Evolutionary conservation across 768 basidiomycete genomes (phyloP).

Genomic region (Panaeolus cyanescens): DNA sequence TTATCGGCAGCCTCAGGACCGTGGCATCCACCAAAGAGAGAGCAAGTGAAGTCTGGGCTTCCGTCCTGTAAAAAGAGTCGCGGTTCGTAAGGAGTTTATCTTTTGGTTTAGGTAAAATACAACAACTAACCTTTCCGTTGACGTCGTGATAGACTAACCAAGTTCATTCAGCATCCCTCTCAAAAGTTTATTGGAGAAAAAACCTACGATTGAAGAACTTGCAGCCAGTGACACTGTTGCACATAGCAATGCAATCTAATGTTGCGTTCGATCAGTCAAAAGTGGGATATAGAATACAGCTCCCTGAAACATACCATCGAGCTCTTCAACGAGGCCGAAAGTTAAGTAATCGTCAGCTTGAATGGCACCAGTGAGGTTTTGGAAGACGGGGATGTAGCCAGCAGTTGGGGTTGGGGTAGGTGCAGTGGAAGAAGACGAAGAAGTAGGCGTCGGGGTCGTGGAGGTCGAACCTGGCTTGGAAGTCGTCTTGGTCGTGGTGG

Average conservation of each 20-base stretch:
- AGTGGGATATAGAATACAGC: neutral
- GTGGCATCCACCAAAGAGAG: constrained; percentile 41
- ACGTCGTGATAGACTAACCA: constrained; percentile 44
- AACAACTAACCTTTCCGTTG: constrained; percentile 39
- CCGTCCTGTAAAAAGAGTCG: constrained; percentile 30
- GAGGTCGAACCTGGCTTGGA: constrained; percentile 10
- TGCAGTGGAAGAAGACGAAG: constrained; percentile 7
- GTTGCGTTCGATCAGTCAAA: neutral
- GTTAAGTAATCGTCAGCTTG: constrained; percentile 43
- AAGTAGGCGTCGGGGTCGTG: constrained; percentile 10
- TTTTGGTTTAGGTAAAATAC: neutral
- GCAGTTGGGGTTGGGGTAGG: constrained; percentile 20
- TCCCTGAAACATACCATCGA: constrained; percentile 32
- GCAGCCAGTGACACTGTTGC: constrained; percentile 40
- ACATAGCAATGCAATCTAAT: constrained; percentile 48
- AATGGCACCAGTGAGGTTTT: constrained; percentile 42
- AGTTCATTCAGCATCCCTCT: neutral
- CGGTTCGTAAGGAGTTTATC: neutral
- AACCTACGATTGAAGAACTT: constrained; percentile 44
- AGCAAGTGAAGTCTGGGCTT: constrained; percentile 45
- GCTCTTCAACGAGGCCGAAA: constrained; percentile 45
- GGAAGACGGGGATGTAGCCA: constrained; percentile 41
- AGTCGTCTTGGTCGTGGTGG: constrained; percentile 9
- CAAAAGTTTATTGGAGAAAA: neutral
- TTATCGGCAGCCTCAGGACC: constrained; percentile 33